phyloP scores from a whole-genome alignment of 2,329 filamentous ascomycete genomes.

The Dothideomycetes sp. region DNA sequence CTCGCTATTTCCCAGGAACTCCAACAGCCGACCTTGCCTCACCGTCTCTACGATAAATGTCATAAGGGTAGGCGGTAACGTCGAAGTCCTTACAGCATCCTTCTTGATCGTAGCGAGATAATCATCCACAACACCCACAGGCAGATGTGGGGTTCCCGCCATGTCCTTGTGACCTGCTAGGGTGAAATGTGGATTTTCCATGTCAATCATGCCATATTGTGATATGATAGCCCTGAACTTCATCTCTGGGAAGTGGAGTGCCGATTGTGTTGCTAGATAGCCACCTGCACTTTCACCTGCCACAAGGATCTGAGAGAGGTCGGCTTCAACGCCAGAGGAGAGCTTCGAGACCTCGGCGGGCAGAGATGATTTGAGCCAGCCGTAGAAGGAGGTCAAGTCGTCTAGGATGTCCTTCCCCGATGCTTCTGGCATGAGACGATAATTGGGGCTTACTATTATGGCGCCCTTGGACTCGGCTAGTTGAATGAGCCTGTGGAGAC shows the following conservation, averaged over 20 bases:
- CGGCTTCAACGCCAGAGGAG: constrained; percentile 11
- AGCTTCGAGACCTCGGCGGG: constrained; percentile 7
- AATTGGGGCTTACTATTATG: constrained; percentile 37
- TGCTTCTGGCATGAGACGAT: constrained; percentile 42
- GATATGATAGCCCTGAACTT: constrained; percentile 20
- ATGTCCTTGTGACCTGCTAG: constrained; percentile 1
- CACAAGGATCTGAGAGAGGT: constrained; percentile 19
- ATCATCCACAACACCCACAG: constrained; percentile 2
- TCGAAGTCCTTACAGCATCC: constrained; percentile 8
- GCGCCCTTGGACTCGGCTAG: constrained; percentile 28
- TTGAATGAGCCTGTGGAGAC: constrained; percentile 24
- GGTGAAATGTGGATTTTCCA: constrained; percentile 13
- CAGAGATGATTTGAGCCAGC: constrained; percentile 25
- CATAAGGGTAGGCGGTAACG: constrained; percentile 7
- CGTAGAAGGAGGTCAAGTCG: constrained; percentile 39
- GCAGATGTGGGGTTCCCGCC: constrained; percentile 7
- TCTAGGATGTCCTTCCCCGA: constrained; percentile 34
- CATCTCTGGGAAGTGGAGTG: constrained; percentile 1
- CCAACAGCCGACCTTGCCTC: constrained; percentile 10
- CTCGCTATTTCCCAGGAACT: constrained; percentile 9
- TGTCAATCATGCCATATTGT: constrained; percentile 23
- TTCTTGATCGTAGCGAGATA: constrained; percentile 8
- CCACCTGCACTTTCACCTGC: constrained; percentile 29
- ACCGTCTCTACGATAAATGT: constrained; percentile 12
- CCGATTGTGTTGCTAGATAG: constrained; percentile 25